These are phyloP conservation scores for Umbellularia californica DNA, from an alignment of 164 flowering plant species.

Conservation along the genomic window DNA sequence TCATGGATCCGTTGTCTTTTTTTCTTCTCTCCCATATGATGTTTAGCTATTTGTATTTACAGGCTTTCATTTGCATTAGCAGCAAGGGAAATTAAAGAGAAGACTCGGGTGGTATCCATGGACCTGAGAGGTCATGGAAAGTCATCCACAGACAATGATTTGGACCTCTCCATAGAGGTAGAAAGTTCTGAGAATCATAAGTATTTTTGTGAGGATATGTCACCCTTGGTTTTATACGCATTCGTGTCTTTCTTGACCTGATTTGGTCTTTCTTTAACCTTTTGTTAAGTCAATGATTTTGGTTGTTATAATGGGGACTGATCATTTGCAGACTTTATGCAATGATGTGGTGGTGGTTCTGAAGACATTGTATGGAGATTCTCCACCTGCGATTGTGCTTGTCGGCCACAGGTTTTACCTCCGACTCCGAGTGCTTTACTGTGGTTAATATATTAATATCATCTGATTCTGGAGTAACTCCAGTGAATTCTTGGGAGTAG, in stretches of 20 bases:
- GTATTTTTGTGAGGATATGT: neutral
- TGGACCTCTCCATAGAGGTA: slow-evolving; percentile 86
- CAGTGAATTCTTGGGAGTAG: neutral
- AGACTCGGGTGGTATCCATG: slow-evolving; percentile 83
- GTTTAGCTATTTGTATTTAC: slow-evolving; percentile 6
- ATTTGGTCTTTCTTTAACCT: neutral
- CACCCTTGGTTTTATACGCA: neutral
- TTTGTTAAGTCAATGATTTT: neutral
- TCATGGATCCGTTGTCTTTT: neutral
- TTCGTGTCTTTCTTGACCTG: slow-evolving; percentile 1
- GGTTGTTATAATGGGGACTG: slow-evolving; percentile 1
- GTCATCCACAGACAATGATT: slow-evolving; percentile 71
- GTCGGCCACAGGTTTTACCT: slow-evolving; percentile 92
- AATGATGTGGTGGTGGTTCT: slow-evolving; percentile 78
- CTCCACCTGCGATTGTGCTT: slow-evolving; percentile 90
- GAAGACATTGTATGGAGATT: slow-evolving; percentile 81
- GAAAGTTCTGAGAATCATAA: neutral
- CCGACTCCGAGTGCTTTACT: neutral
- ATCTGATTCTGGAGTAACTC: neutral
- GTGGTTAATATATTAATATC: neutral
- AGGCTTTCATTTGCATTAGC: slow-evolving; percentile 94
- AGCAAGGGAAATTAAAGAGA: slow-evolving; percentile 75
- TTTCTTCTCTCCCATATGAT: neutral
- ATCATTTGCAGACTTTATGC: slow-evolving; percentile 71
- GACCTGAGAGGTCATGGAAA: slow-evolving; percentile 97